Conservation (phyloP, 2,329 filamentous ascomycete species). For the Dryadomyces sulphureus region DNA sequence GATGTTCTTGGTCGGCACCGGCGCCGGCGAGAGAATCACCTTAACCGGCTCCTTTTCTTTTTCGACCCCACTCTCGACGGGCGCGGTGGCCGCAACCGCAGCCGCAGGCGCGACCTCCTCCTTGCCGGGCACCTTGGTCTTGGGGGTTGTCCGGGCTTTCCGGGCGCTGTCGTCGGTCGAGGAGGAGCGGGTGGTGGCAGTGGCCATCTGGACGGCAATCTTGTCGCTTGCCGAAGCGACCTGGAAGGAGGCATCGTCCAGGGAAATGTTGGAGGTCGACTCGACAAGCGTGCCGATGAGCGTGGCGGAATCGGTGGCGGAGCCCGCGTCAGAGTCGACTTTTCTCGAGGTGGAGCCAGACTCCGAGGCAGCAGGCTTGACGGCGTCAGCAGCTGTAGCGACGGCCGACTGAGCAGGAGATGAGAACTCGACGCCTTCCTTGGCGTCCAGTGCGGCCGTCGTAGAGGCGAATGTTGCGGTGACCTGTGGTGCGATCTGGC, state of each 20-base stretch:
- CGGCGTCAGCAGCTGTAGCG: background rate
- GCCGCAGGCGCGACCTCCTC: slow-evolving; percentile 26
- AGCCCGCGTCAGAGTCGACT: slow-evolving; percentile 14
- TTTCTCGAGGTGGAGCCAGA: slow-evolving; percentile 2
- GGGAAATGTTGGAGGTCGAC: slow-evolving; percentile 7
- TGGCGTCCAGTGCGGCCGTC: slow-evolving; percentile 9
- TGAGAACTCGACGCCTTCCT: background rate
- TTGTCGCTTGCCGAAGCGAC: slow-evolving; percentile 36
- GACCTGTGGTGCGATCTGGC: slow-evolving; percentile 38
- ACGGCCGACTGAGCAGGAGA: background rate
- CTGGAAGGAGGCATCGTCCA: slow-evolving; percentile 28
- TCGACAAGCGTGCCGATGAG: slow-evolving; percentile 20
- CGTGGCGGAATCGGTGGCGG: slow-evolving; percentile 14
- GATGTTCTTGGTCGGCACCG: slow-evolving; percentile 69
- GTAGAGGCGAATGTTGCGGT: slow-evolving; percentile 15
- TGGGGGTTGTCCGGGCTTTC: slow-evolving; percentile 42
- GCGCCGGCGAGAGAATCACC: slow-evolving; percentile 62
- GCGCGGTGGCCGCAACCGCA: slow-evolving; percentile 14
- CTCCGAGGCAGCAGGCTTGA: slow-evolving; percentile 1
- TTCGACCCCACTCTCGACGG: slow-evolving; percentile 33
- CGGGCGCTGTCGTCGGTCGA: slow-evolving; percentile 42
- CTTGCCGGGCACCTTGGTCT: slow-evolving; percentile 35
- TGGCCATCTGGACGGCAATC: background rate
- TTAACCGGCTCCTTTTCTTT: slow-evolving; percentile 45
- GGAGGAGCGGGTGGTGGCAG: background rate